Evolutionary conservation across 768 basidiomycete species (phyloP).

Genomic region (Coprinopsis marcescibilis): DNA sequence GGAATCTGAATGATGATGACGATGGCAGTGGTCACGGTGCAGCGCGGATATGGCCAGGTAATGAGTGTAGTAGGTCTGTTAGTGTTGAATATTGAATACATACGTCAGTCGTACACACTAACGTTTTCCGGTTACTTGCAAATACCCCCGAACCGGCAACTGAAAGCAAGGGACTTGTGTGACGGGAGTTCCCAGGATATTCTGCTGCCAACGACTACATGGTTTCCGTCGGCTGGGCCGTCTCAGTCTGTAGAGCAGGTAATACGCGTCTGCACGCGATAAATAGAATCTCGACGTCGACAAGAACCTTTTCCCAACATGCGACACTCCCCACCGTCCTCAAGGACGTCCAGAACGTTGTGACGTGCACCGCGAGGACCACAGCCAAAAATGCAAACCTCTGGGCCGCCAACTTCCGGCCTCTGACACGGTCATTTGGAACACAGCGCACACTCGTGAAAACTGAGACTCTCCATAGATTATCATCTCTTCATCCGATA

Average conservation of each 20-base stretch:
- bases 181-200: constrained; percentile 2
- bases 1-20: no score
- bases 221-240: constrained; percentile 6
- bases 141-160: no score
- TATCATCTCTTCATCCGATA: constrained; percentile 11
- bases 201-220: neutral
- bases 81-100: no score
- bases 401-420: constrained; percentile 10
- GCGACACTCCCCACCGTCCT: neutral
- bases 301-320: neutral
- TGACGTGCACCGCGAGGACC: constrained; percentile 4
- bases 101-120: no score
- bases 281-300: neutral
- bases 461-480: constrained; percentile 6
- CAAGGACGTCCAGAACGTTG: neutral
- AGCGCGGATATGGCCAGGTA: no score
- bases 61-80: no score
- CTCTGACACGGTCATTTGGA: constrained; percentile 4
- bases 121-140: no score
- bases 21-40: no score
- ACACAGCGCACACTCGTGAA: neutral
- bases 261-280: neutral
- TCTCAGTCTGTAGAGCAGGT: neutral
- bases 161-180: neutral
- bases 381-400: neutral